Percentiles rank a stretch among this genome's conserved stretches.
phyloP scores from a whole-genome alignment of 2,329 filamentous ascomycete species.

The Fusarium sp. region DNA sequence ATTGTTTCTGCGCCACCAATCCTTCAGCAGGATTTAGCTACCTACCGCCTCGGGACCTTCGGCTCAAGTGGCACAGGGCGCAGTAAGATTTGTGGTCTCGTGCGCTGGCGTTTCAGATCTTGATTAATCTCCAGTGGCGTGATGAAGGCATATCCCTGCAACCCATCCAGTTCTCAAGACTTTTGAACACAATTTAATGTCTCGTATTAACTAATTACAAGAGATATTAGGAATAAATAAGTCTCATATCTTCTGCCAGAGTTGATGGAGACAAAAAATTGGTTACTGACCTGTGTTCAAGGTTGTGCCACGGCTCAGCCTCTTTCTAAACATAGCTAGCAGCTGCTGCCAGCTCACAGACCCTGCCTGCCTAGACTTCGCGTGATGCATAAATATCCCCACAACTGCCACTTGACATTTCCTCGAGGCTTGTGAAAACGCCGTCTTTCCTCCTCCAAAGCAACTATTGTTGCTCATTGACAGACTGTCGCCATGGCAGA shows the following conservation, averaged over 20 bases:
- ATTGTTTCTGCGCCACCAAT: background rate
- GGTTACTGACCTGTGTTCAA: background rate
- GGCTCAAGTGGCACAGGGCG: background rate
- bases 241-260: background rate
- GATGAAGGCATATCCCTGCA: background rate
- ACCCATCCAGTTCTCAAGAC: background rate
- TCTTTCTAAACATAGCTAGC: background rate
- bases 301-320: background rate
- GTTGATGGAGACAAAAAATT: background rate
- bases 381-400: background rate
- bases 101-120: background rate
- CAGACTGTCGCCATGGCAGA: background rate
- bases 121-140: background rate
- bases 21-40: background rate
- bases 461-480: background rate
- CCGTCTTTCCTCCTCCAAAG: background rate
- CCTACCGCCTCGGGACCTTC: background rate
- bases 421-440: background rate
- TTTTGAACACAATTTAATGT: background rate
- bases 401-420: background rate
- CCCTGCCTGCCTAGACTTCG: background rate
- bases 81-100: background rate
- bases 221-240: fast-evolving
- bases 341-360: background rate
- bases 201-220: background rate